Conservation (phyloP, 1,139 yeast species). For the Nakaseomyces nivariensis region DNA sequence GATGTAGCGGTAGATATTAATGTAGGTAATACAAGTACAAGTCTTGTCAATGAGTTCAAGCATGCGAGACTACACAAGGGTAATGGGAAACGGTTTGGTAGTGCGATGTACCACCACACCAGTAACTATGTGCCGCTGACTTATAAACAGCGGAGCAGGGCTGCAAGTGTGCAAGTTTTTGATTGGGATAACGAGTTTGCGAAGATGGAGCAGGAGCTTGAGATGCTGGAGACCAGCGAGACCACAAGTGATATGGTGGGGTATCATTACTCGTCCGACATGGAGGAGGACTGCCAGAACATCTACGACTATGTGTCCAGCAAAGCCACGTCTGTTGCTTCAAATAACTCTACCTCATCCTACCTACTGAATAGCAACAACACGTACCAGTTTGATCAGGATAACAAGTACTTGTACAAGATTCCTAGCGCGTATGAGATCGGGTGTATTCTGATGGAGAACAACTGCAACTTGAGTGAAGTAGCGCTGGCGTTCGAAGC, state of each 20-base stretch:
- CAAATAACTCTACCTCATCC: background rate
- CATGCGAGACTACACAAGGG: background rate
- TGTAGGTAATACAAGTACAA: background rate
- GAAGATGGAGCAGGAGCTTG: background rate
- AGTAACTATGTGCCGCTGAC: background rate
- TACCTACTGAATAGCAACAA: background rate
- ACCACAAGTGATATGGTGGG: background rate
- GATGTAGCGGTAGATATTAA: no score
- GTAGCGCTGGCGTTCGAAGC: slow-evolving; percentile 3
- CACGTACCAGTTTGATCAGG: background rate
- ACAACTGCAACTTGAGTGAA: slow-evolving; percentile 3
- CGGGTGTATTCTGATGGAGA: slow-evolving; percentile 4
- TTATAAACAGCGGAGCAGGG: no score
- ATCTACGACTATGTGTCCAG: slow-evolving; percentile 1
- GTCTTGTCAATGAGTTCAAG: background rate
- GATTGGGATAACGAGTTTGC: slow-evolving; percentile 3
- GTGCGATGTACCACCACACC: background rate
- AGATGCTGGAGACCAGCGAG: background rate
- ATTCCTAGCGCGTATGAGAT: slow-evolving; percentile 3
- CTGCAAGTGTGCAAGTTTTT: background rate
- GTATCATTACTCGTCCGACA: slow-evolving; percentile 1
- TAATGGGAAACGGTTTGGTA: background rate
- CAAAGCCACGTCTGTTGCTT: background rate
- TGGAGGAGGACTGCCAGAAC: slow-evolving; percentile 2
- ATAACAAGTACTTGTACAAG: background rate